These are phyloP conservation scores for Theobroma cacao DNA, from an alignment of 345 rosid genomes.

Conservation along the genomic window DNA sequence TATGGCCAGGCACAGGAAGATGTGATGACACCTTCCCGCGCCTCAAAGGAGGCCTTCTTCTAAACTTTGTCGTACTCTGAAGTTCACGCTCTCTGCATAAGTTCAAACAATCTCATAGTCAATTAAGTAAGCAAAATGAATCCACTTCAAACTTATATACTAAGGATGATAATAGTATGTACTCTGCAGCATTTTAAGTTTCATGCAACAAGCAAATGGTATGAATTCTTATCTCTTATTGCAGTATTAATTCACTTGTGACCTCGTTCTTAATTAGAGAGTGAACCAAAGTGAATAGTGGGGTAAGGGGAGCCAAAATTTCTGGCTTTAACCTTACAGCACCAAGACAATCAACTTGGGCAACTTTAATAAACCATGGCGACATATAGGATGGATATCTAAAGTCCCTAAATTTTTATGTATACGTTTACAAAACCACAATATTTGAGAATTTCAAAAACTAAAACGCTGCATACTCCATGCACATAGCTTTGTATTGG, in stretches of 20 bases:
- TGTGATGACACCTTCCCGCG: slow-evolving; percentile 82
- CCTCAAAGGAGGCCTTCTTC: slow-evolving; percentile 58
- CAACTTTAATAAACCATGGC: not conserved
- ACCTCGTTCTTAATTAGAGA: not conserved
- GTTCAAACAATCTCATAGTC: not conserved
- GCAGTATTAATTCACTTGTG: not conserved
- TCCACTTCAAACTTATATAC: slow-evolving; percentile 5
- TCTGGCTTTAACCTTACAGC: not conserved
- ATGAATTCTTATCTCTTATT: not conserved
- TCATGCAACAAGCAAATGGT: not conserved
- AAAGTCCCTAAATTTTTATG: not conserved
- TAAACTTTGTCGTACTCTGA: slow-evolving; percentile 34
- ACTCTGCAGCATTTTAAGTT: not conserved
- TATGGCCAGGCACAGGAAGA: slow-evolving; percentile 78
- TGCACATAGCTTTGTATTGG: not conserved
- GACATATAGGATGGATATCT: not conserved
- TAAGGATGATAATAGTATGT: not conserved
- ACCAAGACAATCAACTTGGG: not conserved
- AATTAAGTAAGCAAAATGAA: slow-evolving; percentile 4
- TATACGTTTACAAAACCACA: not conserved
- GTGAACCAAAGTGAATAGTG: not conserved
- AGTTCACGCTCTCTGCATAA: slow-evolving; percentile 58
- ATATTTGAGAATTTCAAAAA: not conserved
- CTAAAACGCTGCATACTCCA: not conserved
- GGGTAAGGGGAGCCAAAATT: not conserved